These are phyloP conservation scores for Penicillium robsamsonii DNA, from an alignment of 495 filamentous ascomycete genomes.

Conservation along the genomic window DNA sequence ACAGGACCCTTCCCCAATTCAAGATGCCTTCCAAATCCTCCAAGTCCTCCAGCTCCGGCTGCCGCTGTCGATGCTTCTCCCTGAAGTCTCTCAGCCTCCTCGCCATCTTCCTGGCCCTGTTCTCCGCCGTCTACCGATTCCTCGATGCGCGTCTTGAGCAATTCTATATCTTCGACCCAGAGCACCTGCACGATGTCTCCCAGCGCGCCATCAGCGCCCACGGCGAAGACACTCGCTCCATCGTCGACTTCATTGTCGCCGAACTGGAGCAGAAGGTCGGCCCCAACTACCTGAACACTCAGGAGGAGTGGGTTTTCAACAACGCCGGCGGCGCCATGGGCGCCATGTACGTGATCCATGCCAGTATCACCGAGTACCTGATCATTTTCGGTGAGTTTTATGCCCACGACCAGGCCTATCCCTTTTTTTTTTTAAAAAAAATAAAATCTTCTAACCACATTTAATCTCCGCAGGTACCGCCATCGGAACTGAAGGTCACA, in stretches of 20 bases:
- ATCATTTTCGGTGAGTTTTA: slow-evolving; percentile 65
- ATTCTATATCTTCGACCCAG: slow-evolving; percentile 74
- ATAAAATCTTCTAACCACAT: slow-evolving; percentile 1
- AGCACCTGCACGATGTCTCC: slow-evolving; percentile 66
- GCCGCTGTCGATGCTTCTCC: slow-evolving; percentile 28
- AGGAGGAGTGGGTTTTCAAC: slow-evolving; percentile 54
- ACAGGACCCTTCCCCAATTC: slow-evolving; percentile 4
- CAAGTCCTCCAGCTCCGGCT: slow-evolving; percentile 20
- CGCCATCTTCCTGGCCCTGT: slow-evolving; percentile 57
- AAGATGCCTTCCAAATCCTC: slow-evolving; percentile 33
- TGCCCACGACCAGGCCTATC: not conserved
- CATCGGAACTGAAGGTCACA: slow-evolving; percentile 85
- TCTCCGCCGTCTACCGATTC: slow-evolving; percentile 59
- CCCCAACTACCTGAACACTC: slow-evolving; percentile 38
- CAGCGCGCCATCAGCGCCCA: slow-evolving; percentile 61
- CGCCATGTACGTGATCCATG: slow-evolving; percentile 85
- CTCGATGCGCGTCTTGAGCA: slow-evolving; percentile 66
- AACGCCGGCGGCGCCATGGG: slow-evolving; percentile 86
- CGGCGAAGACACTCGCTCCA: slow-evolving; percentile 66
- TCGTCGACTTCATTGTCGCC: slow-evolving; percentile 63
- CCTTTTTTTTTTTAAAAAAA: too few relatives aligned
- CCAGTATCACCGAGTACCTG: slow-evolving; percentile 80
- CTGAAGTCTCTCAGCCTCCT: slow-evolving; percentile 51
- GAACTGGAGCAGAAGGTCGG: slow-evolving; percentile 40
- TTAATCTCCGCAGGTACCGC: slow-evolving; percentile 58